Evolutionary conservation across 164 flowering plant genomes (phyloP).

Genomic region (Santalum album): DNA sequence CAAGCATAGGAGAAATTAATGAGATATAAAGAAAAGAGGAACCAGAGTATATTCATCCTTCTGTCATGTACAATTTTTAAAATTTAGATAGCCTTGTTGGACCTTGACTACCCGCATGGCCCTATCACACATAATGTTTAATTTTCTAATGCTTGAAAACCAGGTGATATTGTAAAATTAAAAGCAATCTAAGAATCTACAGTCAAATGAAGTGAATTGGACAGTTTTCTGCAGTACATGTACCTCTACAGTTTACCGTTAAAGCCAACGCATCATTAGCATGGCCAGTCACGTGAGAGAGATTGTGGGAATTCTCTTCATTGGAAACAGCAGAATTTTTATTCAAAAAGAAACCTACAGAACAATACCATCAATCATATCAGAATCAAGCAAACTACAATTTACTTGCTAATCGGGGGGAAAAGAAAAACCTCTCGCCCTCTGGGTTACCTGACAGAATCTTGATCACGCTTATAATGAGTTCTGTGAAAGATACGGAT

Average conservation of each 20-base stretch:
- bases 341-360: conserved; percentile 45
- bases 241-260: conserved; percentile 29
- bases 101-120: too few species aligned
- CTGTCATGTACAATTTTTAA: too few species aligned
- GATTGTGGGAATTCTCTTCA: conserved; percentile 13
- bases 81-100: too few species aligned
- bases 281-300: conserved; percentile 14
- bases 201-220: too few species aligned
- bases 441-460: conserved; percentile 75
- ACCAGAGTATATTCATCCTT: too few species aligned
- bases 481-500: conserved; percentile 48
- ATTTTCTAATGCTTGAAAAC: too few species aligned
- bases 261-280: conserved; percentile 22
- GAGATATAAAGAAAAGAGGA: too few species aligned
- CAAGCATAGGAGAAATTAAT: too few species aligned
- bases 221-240: too few species aligned
- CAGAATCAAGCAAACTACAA: conserved; percentile 1
- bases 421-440: background rate
- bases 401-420: conserved; percentile 3
- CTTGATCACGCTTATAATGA: conserved; percentile 55
- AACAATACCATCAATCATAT: conserved; percentile 12
- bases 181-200: too few species aligned
- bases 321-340: conserved; percentile 22
- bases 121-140: too few species aligned
- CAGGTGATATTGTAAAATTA: too few species aligned